These are phyloP conservation scores for Pedinophyceae sp. DNA, from an alignment of 139 green algal genomes.

Conservation along the genomic window DNA sequence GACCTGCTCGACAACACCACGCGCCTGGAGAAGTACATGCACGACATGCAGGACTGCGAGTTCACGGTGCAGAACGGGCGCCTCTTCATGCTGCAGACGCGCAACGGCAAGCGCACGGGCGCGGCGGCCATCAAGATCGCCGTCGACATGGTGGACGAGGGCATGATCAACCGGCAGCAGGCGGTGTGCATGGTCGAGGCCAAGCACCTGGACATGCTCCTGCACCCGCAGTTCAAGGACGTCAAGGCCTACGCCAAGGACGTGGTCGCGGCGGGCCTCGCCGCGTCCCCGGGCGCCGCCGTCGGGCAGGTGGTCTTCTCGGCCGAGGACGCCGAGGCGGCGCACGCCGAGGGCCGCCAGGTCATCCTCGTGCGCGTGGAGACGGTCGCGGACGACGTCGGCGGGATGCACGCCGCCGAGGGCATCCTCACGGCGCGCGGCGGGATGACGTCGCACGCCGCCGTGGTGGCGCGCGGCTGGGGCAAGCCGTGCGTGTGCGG, in stretches of 20 bases:
- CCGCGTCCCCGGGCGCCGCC: conserved; percentile 64
- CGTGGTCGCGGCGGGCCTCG: conserved; percentile 54
- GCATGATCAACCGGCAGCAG: conserved; percentile 20
- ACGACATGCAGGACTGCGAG: conserved; percentile 83
- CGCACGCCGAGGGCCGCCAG: conserved; percentile 25
- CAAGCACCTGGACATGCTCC: conserved; percentile 72
- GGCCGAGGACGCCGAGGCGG: conserved; percentile 57
- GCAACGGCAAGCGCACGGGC: conserved; percentile 75
- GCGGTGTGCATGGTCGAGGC: conserved; percentile 70
- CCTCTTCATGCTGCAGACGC: conserved; percentile 79
- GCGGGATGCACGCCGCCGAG: conserved; percentile 67
- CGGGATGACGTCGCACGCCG: conserved; percentile 77
- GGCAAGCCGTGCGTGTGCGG: conserved; percentile 82
- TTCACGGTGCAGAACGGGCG: conserved; percentile 73
- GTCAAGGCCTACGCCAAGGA: conserved; percentile 31
- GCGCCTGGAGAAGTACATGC: conserved; percentile 62
- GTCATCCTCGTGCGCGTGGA: conserved; percentile 61
- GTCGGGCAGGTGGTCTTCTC: conserved; percentile 70
- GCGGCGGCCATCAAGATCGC: conserved; percentile 57
- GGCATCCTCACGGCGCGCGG: conserved; percentile 69
- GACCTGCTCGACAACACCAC: conserved; percentile 50
- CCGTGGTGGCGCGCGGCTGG: conserved; percentile 78
- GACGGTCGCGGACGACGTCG: conserved; percentile 73
- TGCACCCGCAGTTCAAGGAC: conserved; percentile 64
- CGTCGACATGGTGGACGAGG: conserved; percentile 51